Percentiles rank a stretch among this genome's conserved stretches.
Conservation (phyloP, 2,329 filamentous ascomycete genomes). For the Tympanopsis confertula region DNA sequence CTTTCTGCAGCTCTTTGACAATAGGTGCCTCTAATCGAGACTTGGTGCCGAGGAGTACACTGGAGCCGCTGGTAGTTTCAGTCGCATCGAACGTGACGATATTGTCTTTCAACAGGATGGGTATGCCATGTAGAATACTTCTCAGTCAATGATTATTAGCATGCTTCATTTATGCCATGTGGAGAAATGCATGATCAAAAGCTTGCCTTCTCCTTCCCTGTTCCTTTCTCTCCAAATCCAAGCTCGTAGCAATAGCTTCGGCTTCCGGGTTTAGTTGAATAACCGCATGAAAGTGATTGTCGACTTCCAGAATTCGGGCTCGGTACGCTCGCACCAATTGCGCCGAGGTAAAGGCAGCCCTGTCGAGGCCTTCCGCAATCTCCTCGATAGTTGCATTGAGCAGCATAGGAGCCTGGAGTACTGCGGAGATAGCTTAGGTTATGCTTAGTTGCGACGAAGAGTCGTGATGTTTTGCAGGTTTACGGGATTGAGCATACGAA, state of each 20-base stretch:
- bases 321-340: constrained; percentile 34
- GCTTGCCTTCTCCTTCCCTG: background rate
- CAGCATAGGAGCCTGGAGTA: too few relatives aligned
- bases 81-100: constrained; percentile 51
- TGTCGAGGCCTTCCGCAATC: constrained; percentile 32
- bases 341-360: constrained; percentile 39
- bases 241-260: constrained; percentile 28
- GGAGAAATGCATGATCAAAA: background rate
- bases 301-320: constrained; percentile 36
- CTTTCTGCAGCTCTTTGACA: constrained; percentile 43
- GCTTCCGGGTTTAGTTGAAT: constrained; percentile 45
- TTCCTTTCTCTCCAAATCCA: constrained; percentile 19
- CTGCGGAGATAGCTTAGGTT: too few relatives aligned
- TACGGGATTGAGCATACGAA: too few relatives aligned
- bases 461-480: too few relatives aligned
- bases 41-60: constrained; percentile 45
- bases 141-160: background rate
- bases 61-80: constrained; percentile 53
- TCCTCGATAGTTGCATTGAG: constrained; percentile 39
- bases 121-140: constrained; percentile 43
- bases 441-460: too few relatives aligned
- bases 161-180: background rate
- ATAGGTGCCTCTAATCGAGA: constrained; percentile 45
- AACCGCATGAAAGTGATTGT: constrained; percentile 35
- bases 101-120: constrained; percentile 56